phyloP scores from a whole-genome alignment of 2,329 filamentous ascomycete genomes.

The Aspergillus flavus region DNA sequence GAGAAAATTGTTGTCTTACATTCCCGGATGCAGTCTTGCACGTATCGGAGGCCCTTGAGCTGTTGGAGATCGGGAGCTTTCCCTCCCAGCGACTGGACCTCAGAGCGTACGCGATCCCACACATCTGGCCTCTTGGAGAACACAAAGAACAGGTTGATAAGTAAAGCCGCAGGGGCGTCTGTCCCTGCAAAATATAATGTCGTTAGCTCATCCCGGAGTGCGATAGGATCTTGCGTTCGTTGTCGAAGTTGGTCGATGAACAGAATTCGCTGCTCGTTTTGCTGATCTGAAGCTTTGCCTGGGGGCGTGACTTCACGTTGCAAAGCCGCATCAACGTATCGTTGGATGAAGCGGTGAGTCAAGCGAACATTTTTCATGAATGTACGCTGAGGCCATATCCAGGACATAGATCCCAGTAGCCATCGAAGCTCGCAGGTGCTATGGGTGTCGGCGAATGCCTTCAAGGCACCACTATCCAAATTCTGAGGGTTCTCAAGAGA shows the following conservation, averaged over 20 bases:
- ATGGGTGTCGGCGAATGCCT: not conserved
- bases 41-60: not conserved
- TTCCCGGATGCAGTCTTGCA: not conserved
- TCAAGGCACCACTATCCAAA: not conserved
- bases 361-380: not conserved
- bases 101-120: not conserved
- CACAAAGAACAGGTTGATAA: not conserved
- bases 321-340: not conserved
- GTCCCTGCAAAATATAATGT: not conserved
- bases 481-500: not conserved
- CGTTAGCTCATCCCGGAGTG: not conserved
- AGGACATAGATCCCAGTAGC: not conserved
- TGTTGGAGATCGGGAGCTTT: not conserved
- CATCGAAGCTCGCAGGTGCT: not conserved
- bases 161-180: not conserved
- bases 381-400: not conserved
- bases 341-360: not conserved
- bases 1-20: not conserved
- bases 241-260: not conserved
- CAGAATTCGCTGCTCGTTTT: not conserved
- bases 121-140: not conserved
- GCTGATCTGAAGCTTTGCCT: not conserved
- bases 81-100: not conserved
- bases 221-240: not conserved
- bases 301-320: not conserved